Evolutionary conservation across 768 basidiomycete genomes (phyloP), one percentile per base, ranked within the genome.

Genomic region (Psilocybe cyanescens): DNA sequence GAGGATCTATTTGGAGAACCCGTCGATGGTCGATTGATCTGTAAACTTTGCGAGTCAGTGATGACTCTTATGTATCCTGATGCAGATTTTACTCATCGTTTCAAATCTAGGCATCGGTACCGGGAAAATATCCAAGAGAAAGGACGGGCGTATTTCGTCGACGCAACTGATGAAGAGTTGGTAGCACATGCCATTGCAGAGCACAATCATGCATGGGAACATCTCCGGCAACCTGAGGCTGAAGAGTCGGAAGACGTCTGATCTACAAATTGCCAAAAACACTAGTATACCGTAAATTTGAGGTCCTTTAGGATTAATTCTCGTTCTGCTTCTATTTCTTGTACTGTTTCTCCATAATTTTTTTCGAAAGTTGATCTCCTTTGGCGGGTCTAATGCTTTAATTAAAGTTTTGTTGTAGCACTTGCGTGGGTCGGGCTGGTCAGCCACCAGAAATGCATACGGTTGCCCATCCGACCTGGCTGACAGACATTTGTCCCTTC

Each of bases 31-130:
- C 60, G 62, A 44, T 65, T 75, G 39, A 76, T 74, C 45, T 88
- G 87, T 59, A 74, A 68, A 52, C 73, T 86, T 37, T 89, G 87
- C 81, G 65, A 73, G 87, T 86, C 57, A 71, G 86, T 78, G 5
- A 44, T 44, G 7, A 12, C 53, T 14, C 58, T 45, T 24, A 24
- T 24, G 24, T 24, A 24, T 24, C 24, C 24, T 24, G 24, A 24
- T 24, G 24, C 24, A 24, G 24, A 24, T 24, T 30, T 52, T 29
- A 30, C 51, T 56, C 5, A 37, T 7, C 6, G 5, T 35, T 17
- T 2, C 8, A 17, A 33, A 57, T 53, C 3, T 58, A 83, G 83
- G 16, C 65, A 71, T 44, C 79, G 82, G 28, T 76, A 74, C 58
- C 57, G 68, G 3, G 58, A 64, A 41, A 75, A 77, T 14, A 65